Conservation (phyloP, 371 early-diverging fungal genomes). For the Mucor circinelloides region DNA sequence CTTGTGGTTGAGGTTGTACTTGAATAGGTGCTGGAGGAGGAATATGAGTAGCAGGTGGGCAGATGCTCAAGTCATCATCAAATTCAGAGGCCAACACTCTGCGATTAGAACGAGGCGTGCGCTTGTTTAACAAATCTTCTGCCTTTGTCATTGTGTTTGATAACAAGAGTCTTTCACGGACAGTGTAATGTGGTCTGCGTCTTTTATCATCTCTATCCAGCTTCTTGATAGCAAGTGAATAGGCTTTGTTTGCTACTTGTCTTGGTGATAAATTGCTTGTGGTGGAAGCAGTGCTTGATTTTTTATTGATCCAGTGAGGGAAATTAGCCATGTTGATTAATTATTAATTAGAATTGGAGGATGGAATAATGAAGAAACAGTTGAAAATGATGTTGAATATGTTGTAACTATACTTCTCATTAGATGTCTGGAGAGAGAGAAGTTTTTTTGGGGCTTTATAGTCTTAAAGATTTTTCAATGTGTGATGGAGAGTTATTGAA, state of each 20-base stretch:
- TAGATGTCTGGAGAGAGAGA: constrained; percentile 22
- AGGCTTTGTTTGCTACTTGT: constrained; percentile 42
- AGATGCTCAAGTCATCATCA: constrained; percentile 17
- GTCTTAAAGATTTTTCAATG: not conserved
- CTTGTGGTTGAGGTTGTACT: not conserved
- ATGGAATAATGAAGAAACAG: constrained; percentile 30
- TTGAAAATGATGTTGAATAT: constrained; percentile 26
- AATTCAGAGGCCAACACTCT: constrained; percentile 34
- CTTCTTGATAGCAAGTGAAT: constrained; percentile 41
- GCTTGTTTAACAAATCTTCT: constrained; percentile 40
- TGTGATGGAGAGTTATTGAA: not conserved
- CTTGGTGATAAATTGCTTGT: constrained; percentile 35
- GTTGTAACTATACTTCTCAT: constrained; percentile 30
- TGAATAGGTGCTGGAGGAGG: not conserved
- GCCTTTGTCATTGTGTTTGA: constrained; percentile 39
- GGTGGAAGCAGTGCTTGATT: constrained; percentile 2
- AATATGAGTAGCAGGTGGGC: constrained; percentile 6
- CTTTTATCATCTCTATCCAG: constrained; percentile 41
- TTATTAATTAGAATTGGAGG: constrained; percentile 27
- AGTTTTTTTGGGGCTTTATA: not conserved
- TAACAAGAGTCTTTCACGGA: constrained; percentile 43
- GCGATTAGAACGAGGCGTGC: constrained; percentile 30
- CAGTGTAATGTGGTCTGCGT: constrained; percentile 34
- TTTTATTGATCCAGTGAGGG: constrained; percentile 30
- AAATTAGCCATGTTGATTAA: constrained; percentile 23